Evolutionary conservation across 176 grass and related monocot species (phyloP), one percentile per base, ranked within the genome.

Genomic region (Aegilops umbellulata): DNA sequence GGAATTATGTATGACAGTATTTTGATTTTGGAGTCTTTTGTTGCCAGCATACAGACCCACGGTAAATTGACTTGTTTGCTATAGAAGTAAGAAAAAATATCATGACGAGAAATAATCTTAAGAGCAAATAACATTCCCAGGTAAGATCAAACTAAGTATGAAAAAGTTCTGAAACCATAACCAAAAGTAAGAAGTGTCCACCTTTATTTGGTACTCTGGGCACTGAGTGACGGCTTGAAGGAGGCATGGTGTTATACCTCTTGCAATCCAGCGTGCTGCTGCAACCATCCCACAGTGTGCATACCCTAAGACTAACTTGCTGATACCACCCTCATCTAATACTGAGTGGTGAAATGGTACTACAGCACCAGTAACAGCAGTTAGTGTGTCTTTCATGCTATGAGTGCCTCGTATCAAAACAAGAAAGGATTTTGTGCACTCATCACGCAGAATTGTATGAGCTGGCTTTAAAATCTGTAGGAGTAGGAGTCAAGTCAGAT

Each of bases 291-390:
- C 95, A 93, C 95, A 98, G 35, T 98, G 95, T 22, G 95, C 95
- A 89, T 98, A 98, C 16, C 95, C 95, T 84, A 98, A 85, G 34
- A 96, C 94, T 88, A 99, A 83, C 77, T 99, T 99, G 69, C 86
- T 99, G 64, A 96, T 90, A 86, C 94, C 94, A 58, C 90, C 92
- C 85, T 99, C 86, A 70, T 94, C 94, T 87, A 96, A 92, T 71
- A 99, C 84, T 46, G 94, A 94, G 87, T 96, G 97, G 80, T 99
- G 97, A 80, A 99, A 99, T 79, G 97, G 97, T 63, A 96, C 97
- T 25, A 99, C 94, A 78, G 94, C 92, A 83, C 97, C 97, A 86
- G 90, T 96, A 80, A 83, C 97, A 66, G 97, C 97, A 39, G 97
- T 99, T 58, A 97, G 82, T 57, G 91, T 94, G 70, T 90, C 92